Evolutionary conservation across 192 early-diverging fungal genomes (phyloP).

Genomic region (Umbelopsis ramanniana): DNA sequence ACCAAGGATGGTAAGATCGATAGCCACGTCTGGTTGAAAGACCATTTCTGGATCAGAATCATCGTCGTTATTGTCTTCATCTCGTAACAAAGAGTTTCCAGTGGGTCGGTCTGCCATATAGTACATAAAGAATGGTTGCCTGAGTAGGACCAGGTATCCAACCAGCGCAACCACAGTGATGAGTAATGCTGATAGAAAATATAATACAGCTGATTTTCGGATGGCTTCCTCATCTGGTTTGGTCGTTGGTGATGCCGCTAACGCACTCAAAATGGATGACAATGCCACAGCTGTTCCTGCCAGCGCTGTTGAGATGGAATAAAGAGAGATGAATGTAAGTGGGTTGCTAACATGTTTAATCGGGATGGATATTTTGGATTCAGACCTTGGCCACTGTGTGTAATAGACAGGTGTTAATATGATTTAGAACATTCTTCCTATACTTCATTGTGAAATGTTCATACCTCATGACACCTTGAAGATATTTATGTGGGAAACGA

Average conservation of each 20-base stretch:
- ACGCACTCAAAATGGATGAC: conserved; percentile 65
- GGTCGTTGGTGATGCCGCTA: conserved; percentile 36
- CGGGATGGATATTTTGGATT: background rate
- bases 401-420: too few relatives aligned
- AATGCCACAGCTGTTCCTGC: conserved; percentile 71
- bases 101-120: conserved; percentile 36
- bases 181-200: conserved; percentile 51
- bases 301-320: conserved; percentile 35
- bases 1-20: conserved; percentile 12
- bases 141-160: conserved; percentile 40
- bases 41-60: conserved; percentile 15
- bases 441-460: background rate
- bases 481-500: conserved; percentile 67
- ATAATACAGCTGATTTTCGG: conserved; percentile 49
- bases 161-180: conserved; percentile 47
- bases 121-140: conserved; percentile 45
- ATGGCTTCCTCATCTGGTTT: conserved; percentile 20
- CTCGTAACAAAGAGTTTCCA: background rate
- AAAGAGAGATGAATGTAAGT: background rate
- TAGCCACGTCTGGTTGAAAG: background rate
- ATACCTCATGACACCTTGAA: conserved; percentile 76
- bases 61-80: background rate
- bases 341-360: background rate
- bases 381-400: conserved; percentile 54
- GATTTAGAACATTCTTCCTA: too few relatives aligned